Percentiles rank a stretch among this genome's conserved stretches.
These are phyloP conservation scores for Kodamaea plutei DNA, from an alignment of 1,139 yeast species.

Conservation along the genomic window DNA sequence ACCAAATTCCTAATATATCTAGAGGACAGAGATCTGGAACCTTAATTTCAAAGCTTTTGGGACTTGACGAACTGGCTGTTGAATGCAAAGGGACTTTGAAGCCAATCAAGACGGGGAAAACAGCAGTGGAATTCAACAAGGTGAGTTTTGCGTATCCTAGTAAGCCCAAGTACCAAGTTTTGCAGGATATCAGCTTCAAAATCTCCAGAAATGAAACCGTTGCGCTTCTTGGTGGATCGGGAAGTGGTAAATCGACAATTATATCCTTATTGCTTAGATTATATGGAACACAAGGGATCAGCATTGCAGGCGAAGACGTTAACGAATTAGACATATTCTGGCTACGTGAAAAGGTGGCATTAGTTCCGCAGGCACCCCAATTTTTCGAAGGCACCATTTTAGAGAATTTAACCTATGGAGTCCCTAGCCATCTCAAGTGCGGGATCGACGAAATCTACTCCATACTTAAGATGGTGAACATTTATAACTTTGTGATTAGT, in stretches of 20 bases:
- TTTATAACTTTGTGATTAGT: constrained; percentile 46
- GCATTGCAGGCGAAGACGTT: constrained; percentile 40
- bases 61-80: constrained; percentile 24
- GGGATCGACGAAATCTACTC: constrained; percentile 36
- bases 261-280: constrained; percentile 51
- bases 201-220: constrained; percentile 47
- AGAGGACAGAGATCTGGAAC: constrained; percentile 74
- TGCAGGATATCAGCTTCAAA: constrained; percentile 36
- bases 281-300: constrained; percentile 34
- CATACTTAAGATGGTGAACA: constrained; percentile 43
- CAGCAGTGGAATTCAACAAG: constrained; percentile 36
- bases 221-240: constrained; percentile 73
- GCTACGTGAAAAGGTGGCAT: constrained; percentile 50
- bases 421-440: neutral
- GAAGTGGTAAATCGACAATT: constrained; percentile 77
- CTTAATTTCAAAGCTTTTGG: constrained; percentile 44
- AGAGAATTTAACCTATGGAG: constrained; percentile 66
- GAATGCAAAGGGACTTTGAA: constrained; percentile 25
- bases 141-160: constrained; percentile 49
- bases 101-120: constrained; percentile 7
- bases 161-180: constrained; percentile 18
- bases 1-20: constrained; percentile 69
- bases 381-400: constrained; percentile 64
- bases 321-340: constrained; percentile 41
- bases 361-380: constrained; percentile 65